Evolutionary conservation across 1,139 yeast species (phyloP).

Genomic region (Debaryomyces singareniensis): DNA sequence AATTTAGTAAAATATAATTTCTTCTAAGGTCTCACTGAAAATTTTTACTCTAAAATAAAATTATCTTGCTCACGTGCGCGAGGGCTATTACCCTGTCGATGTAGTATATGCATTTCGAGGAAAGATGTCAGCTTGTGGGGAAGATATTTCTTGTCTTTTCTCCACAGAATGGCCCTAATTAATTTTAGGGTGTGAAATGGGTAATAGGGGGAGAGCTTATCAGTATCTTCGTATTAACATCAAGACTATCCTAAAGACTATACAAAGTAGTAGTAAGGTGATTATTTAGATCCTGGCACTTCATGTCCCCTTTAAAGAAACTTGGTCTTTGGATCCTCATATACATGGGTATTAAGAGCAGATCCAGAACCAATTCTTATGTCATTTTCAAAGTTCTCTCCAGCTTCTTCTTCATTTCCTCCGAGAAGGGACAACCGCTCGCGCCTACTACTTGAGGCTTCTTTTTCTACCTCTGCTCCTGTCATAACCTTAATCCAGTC

Average conservation of each 20-base stretch:
- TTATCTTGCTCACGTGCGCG: too few species aligned
- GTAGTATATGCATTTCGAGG: too few species aligned
- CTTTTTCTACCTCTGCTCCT: slow-evolving; percentile 43
- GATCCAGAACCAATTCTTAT: slow-evolving; percentile 1
- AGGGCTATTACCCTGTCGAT: too few species aligned
- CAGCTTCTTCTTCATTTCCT: slow-evolving; percentile 5
- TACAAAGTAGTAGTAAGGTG: not conserved
- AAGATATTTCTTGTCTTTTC: too few species aligned
- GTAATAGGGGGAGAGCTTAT: too few species aligned
- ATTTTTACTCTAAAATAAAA: too few species aligned
- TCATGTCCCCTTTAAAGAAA: not conserved
- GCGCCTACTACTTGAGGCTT: slow-evolving; percentile 25
- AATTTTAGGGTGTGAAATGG: too few species aligned
- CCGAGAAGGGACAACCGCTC: slow-evolving; percentile 17
- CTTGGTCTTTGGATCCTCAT: slow-evolving; percentile 1
- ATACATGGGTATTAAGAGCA: slow-evolving; percentile 3
- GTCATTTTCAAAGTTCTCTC: slow-evolving; percentile 12
- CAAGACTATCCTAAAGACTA: too few species aligned
- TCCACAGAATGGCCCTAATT: too few species aligned
- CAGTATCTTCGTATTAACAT: too few species aligned
- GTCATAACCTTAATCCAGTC: slow-evolving; percentile 72
- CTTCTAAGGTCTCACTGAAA: not conserved
- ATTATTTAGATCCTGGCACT: not conserved
- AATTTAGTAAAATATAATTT: slow-evolving; percentile 11
- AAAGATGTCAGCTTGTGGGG: too few species aligned